Conservation (phyloP, 2,329 filamentous ascomycete genomes). For the Fonsecaea erecta region DNA sequence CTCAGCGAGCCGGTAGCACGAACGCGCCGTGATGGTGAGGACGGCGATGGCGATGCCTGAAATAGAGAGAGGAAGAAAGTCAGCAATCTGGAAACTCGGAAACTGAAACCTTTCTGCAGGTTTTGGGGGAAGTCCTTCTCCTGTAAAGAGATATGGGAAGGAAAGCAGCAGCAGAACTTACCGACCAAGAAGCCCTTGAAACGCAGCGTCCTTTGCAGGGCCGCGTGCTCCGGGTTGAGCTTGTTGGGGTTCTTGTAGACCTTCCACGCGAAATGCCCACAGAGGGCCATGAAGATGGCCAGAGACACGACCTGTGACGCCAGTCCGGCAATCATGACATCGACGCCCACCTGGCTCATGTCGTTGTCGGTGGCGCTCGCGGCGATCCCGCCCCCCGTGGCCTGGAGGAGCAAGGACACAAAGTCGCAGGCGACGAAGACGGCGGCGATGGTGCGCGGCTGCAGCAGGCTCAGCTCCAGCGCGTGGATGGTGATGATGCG, state of each 20-base stretch:
- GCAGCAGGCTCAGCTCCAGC: conserved; percentile 42
- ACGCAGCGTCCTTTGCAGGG: neutral
- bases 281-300: conserved; percentile 58
- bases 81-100: too few relatives aligned
- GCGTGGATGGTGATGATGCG: conserved; percentile 47
- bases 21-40: conserved; percentile 51
- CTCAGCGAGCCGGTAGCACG: conserved; percentile 55
- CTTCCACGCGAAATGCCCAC: conserved; percentile 34
- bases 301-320: conserved; percentile 51
- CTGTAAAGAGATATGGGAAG: too few relatives aligned
- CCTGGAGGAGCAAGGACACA: conserved; percentile 65
- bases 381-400: conserved; percentile 62
- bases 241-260: conserved; percentile 14
- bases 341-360: conserved; percentile 52
- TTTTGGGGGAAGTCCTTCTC: too few relatives aligned
- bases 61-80: neutral
- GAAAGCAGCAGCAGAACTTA: neutral
- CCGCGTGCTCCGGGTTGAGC: neutral
- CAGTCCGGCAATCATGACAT: conserved; percentile 69
- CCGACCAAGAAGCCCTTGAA: conserved; percentile 11
- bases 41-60: conserved; percentile 44
- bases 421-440: conserved; percentile 68
- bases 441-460: conserved; percentile 42
- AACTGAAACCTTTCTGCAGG: too few relatives aligned
- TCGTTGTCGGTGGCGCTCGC: conserved; percentile 49